Percentiles rank a stretch among this genome's conserved stretches.
These are phyloP conservation scores for Quercus suber DNA, from an alignment of 306 rosid genomes.

Conservation along the genomic window DNA sequence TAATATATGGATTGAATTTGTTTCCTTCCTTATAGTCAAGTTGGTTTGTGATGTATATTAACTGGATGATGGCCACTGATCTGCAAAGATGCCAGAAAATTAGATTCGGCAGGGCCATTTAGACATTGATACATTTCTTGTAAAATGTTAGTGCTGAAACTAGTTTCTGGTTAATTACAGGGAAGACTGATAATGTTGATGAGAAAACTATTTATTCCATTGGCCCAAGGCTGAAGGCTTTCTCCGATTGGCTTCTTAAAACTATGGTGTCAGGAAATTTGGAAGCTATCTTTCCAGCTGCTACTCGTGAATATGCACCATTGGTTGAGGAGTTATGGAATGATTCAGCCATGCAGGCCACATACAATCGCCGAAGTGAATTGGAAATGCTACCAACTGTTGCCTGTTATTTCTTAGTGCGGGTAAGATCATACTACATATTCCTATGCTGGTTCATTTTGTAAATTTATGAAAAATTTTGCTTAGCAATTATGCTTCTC, in stretches of 20 bases:
- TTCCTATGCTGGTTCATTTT: background rate
- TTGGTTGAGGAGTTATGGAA: constrained; percentile 87
- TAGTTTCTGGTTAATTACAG: constrained; percentile 39
- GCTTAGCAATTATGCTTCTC: background rate
- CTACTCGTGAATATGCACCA: constrained; percentile 95
- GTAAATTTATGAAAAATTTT: constrained; percentile 10
- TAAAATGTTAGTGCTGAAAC: background rate
- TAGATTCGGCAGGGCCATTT: background rate
- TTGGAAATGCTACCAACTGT: constrained; percentile 86
- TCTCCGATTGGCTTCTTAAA: constrained; percentile 99
- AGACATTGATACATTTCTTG: background rate
- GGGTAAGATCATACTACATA: constrained; percentile 51
- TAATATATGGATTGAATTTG: background rate
- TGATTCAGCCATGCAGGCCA: constrained; percentile 78
- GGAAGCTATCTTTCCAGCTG: constrained; percentile 96
- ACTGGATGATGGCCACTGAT: background rate
- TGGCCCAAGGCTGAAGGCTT: constrained; percentile 86
- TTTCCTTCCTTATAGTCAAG: background rate
- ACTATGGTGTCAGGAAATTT: constrained; percentile 86
- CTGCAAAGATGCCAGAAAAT: background rate
- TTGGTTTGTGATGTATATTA: background rate
- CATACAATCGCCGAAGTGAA: constrained; percentile 84
- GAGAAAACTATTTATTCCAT: constrained; percentile 61
- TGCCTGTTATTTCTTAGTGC: constrained; percentile 87
- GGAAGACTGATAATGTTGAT: constrained; percentile 35